phyloP scores from a whole-genome alignment of 805 yeast species.

The Candida taoyuanica region DNA sequence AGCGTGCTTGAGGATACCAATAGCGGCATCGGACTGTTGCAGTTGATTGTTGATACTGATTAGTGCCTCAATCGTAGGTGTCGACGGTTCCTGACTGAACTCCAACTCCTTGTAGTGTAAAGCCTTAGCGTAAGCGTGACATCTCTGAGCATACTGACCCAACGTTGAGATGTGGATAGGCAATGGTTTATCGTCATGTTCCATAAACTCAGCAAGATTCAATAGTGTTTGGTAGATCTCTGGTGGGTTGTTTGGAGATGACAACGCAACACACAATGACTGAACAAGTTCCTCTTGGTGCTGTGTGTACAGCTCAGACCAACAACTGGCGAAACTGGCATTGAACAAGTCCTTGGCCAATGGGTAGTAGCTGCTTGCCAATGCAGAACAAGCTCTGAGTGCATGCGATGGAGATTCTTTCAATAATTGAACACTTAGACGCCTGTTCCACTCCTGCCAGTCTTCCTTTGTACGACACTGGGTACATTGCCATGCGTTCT shows the following conservation, averaged over 20 bases:
- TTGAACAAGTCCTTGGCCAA: conserved; percentile 88
- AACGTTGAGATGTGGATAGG: conserved; percentile 88
- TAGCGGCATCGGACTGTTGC: conserved; percentile 97
- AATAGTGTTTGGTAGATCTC: conserved; percentile 88
- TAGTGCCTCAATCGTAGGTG: conserved; percentile 86
- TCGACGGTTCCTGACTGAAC: conserved; percentile 87
- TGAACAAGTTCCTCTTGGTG: conserved; percentile 87
- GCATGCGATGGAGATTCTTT: conserved; percentile 95
- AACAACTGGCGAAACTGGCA: conserved; percentile 91
- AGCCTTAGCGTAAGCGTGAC: conserved; percentile 98
- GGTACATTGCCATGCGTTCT: conserved; percentile 87
- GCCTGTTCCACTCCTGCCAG: conserved; percentile 96
- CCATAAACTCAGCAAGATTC: conserved; percentile 93
- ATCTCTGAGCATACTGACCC: conserved; percentile 88
- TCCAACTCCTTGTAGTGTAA: conserved; percentile 93
- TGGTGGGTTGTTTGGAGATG: conserved; percentile 90
- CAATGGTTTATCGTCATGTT: conserved; percentile 91
- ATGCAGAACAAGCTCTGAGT: conserved; percentile 82
- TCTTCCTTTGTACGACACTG: conserved; percentile 89
- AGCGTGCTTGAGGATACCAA: conserved; percentile 92
- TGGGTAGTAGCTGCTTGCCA: conserved; percentile 85
- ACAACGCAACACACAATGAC: conserved; percentile 78
- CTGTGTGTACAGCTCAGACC: conserved; percentile 87
- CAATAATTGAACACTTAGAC: conserved; percentile 77
- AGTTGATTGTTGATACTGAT: conserved; percentile 90